Evolutionary conservation across 805 yeast genomes (phyloP).

Genomic region (Teunomyces kruisii): DNA sequence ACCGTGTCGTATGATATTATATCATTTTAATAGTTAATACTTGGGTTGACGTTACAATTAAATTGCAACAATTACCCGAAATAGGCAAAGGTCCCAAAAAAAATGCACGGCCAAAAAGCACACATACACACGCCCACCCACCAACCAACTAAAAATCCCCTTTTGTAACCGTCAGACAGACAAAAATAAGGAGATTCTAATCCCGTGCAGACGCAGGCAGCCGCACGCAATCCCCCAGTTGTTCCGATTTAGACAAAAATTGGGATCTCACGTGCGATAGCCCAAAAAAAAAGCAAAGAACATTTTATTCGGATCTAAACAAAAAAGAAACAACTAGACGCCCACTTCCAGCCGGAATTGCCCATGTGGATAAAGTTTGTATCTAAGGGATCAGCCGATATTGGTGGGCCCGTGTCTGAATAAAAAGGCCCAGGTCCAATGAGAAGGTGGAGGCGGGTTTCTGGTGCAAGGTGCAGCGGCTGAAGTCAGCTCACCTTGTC

Average conservation of each 20-base stretch:
- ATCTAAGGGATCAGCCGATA: too few species aligned
- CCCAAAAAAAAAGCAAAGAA: too few species aligned
- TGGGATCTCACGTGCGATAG: slow-evolving; percentile 1
- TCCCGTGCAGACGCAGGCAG: too few species aligned
- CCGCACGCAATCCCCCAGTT: not conserved
- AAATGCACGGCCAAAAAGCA: too few species aligned
- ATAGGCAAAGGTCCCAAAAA: not conserved
- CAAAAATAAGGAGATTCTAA: too few species aligned
- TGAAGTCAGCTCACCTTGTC: not conserved
- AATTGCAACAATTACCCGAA: not conserved
- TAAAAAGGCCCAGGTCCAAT: not conserved
- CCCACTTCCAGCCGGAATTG: too few species aligned
- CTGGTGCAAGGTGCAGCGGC: not conserved
- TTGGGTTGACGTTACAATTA: too few species aligned
- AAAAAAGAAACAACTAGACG: not conserved
- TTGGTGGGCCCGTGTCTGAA: too few species aligned
- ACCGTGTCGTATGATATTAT: too few species aligned
- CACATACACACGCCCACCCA: too few species aligned
- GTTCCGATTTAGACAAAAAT: not conserved
- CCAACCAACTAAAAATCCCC: too few species aligned
- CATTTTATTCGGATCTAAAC: not conserved
- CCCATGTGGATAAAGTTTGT: not conserved
- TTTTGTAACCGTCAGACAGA: not conserved
- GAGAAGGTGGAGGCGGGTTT: not conserved
- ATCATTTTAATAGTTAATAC: too few species aligned